phyloP scores from a whole-genome alignment of 2,329 filamentous ascomycete genomes.

The Fusarium stilboides region DNA sequence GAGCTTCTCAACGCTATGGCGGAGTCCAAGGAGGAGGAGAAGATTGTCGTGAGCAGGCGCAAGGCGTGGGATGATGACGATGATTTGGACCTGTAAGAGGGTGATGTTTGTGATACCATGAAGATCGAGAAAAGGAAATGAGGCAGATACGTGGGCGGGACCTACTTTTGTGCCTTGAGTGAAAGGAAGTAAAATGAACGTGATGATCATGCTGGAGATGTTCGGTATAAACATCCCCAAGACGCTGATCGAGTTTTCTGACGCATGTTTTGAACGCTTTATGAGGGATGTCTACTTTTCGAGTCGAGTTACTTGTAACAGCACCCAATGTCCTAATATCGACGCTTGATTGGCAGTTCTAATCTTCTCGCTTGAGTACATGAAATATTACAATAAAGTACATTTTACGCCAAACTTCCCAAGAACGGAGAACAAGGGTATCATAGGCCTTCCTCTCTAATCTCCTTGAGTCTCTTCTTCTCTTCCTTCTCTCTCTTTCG shows the following conservation, averaged over 20 bases:
- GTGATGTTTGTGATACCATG: slow-evolving; percentile 30
- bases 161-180: slow-evolving; percentile 22
- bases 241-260: neutral
- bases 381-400: slow-evolving; percentile 27
- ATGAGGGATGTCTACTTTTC: neutral
- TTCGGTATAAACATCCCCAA: neutral
- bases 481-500: slow-evolving; percentile 79
- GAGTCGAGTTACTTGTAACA: neutral
- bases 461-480: slow-evolving; percentile 74
- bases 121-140: neutral
- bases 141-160: slow-evolving; percentile 18
- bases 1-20: slow-evolving; percentile 88
- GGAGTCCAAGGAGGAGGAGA: slow-evolving; percentile 83
- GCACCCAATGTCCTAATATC: neutral
- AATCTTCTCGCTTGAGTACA: neutral
- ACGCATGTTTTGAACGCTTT: neutral
- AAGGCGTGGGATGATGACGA: slow-evolving; percentile 91
- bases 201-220: neutral
- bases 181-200: slow-evolving; percentile 19
- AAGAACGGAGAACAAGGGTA: neutral
- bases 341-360: slow-evolving; percentile 20
- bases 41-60: slow-evolving; percentile 87
- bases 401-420: slow-evolving; percentile 3
- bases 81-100: slow-evolving; percentile 73
- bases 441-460: slow-evolving; percentile 46